Evolutionary conservation across 306 rosid genomes (phyloP), one percentile per base, ranked within the genome.

Genomic region (Vigna trinervia): DNA sequence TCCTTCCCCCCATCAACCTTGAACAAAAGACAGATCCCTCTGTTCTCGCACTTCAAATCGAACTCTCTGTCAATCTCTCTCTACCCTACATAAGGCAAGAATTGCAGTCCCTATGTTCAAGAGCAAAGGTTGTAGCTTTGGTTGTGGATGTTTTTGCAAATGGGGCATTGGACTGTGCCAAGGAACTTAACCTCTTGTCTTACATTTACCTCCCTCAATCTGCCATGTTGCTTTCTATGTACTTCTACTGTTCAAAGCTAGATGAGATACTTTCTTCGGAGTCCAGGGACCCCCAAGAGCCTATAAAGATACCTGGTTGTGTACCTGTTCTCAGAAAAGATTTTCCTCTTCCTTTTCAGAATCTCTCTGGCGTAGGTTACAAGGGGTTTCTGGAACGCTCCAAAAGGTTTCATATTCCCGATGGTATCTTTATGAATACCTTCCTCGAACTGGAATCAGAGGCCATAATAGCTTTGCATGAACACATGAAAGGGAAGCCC

Each of bases 131-230:
- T 30, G 83, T 52, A 0, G 87, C 87, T 62, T 19, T 84, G 32
- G 67, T 84, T 77, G 83, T 67, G 8, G 87, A 84, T 51, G 50
- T 76, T 51, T 84, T 80, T 13, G 81, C 80, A 8, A 6, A 46
- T 5, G 51, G 65, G 5, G 81, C 86, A n/a, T 48, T 81, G 5
- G 83, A 77, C 47, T 48, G 77, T 23, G 85, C 83, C 0, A 73
- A 2, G 23, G 87, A 84, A 60, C 36, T 77, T 15, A 81, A 84
- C 14, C 61, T 81, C 36, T 34, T 46, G 19, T 78, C 77, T 17
- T 84, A 71, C 30, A 23, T 84, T 15, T 84, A 80, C 61, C 80
- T 76, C 23, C 85, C 87, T 5, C 74, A n/a, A 19, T 28, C 87
- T 12, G 82, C 85, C 56, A 64, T 77, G 85, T 4, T 73, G 0